These are phyloP conservation scores for Ceratocystis ficicola DNA, from an alignment of 2,329 filamentous ascomycete species.

Conservation along the genomic window DNA sequence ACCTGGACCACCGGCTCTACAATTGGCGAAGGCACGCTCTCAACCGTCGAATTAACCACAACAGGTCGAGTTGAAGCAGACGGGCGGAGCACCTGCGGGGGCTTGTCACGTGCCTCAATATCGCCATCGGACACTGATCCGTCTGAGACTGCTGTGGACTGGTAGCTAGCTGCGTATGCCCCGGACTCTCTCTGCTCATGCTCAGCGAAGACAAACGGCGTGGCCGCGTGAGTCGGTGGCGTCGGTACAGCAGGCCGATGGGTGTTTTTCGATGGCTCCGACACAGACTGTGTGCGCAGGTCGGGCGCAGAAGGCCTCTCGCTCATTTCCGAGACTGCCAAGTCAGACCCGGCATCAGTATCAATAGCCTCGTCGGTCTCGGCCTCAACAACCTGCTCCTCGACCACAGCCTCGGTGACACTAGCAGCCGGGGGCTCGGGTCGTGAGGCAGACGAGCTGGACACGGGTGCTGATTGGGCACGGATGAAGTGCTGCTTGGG, in stretches of 20 bases:
- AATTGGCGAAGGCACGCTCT: not conserved
- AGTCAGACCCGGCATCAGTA: not conserved
- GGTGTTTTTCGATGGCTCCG: not conserved
- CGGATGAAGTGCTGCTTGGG: constrained; percentile 1
- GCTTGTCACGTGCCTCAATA: not conserved
- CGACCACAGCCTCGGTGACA: not conserved
- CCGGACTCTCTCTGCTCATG: not conserved
- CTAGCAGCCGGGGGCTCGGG: not conserved
- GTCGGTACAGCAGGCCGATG: constrained; percentile 11
- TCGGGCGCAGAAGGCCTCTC: not conserved
- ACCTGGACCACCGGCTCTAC: not conserved
- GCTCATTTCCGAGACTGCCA: not conserved
- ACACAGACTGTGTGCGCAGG: not conserved
- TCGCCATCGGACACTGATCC: not conserved
- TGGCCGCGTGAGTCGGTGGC: constrained; percentile 11
- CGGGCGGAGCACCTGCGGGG: not conserved
- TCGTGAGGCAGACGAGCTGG: not conserved
- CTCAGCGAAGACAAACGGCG: not conserved
- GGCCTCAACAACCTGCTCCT: not conserved
- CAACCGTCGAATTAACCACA: not conserved
- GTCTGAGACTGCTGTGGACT: not conserved
- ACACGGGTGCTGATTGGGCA: not conserved
- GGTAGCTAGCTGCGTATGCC: not conserved
- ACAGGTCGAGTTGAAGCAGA: not conserved
- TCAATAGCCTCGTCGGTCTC: not conserved